These are phyloP conservation scores for Adansonia rubrostipa DNA, from an alignment of 441 rosid genomes.

Conservation along the genomic window DNA sequence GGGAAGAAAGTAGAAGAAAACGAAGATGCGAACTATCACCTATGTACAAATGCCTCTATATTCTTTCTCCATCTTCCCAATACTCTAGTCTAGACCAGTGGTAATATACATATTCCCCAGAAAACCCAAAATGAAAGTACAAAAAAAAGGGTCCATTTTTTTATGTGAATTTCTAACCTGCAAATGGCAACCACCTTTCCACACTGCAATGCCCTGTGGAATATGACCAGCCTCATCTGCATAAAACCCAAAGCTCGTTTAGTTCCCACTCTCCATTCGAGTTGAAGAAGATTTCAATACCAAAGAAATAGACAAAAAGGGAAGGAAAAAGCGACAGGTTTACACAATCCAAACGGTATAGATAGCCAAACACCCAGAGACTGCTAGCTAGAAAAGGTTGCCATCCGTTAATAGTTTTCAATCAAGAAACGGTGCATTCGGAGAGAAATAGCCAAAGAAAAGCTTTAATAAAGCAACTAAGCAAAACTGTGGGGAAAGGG, in stretches of 20 bases:
- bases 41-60: slow-evolving; percentile 65
- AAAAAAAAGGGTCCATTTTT: slow-evolving; percentile 29
- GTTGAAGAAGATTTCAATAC: slow-evolving; percentile 16
- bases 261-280: slow-evolving; percentile 23
- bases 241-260: slow-evolving; percentile 26
- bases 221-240: slow-evolving; percentile 65
- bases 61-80: slow-evolving; percentile 58
- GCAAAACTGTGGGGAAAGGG: neutral
- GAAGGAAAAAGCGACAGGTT: neutral
- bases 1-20: slow-evolving; percentile 35
- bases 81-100: slow-evolving; percentile 58
- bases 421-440: neutral
- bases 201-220: slow-evolving; percentile 43
- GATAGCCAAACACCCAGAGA: neutral
- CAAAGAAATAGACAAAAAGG: slow-evolving; percentile 16
- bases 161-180: slow-evolving; percentile 37
- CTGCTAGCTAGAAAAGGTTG: slow-evolving; percentile 4
- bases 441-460: slow-evolving; percentile 1
- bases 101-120: slow-evolving; percentile 61
- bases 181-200: slow-evolving; percentile 30
- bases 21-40: slow-evolving; percentile 60
- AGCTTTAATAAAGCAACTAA: slow-evolving; percentile 1
- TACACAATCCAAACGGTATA: neutral
- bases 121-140: slow-evolving; percentile 14
- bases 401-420: neutral